Base-by-base conservation (phyloP, 2,329 filamentous ascomycete species). In the Catunica adiposa region DNA sequence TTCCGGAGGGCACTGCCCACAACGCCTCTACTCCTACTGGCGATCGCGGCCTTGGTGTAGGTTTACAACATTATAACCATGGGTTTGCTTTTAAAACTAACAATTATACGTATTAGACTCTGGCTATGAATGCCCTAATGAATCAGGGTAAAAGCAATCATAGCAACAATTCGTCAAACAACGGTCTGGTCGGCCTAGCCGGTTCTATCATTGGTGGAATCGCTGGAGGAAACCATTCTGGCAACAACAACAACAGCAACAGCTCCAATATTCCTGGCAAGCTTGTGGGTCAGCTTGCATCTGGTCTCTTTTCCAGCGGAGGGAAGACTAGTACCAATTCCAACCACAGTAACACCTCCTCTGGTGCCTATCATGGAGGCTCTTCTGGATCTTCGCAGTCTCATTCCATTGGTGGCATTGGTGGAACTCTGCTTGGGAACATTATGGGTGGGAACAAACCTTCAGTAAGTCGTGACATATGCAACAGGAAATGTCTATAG, bases 11-110 rank as follows among this genome's bases (percentile, higher is more conserved):
- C 37, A 23, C 48, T 46, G 70, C 70, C 56, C 70, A 76, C 62
- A 70, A 73, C 54, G 62, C 70, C 20, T 74, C 75, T 60, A 77
- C 76, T 3, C 72, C 70, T 25, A 69, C 70, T 26, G 74, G 78
- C 34, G 81, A 85, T 53, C 74, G 82, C 60, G 78, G 81, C 42
- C 67, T 86, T 56, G 80, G 82, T 59, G 82, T 85, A 76, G 66
- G 81, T 74, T 4, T 25, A 37, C 46, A 23, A 23, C 11, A 25
- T n/a, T 17, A 8, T n/a, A n/a, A n/a, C 15, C 8, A 44, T 20
- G 15, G 2, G 3, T n/a, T 44, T 44, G 40, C 8, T n/a, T n/a
- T n/a, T 44, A 17, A 44, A 17, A 44, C n/a, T 44, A 20, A 44
- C 40, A 15, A 22, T 17, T n/a, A 2, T 44, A 3, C n/a, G 7